Percentiles rank a stretch among this genome's conserved stretches.
Conservation (phyloP, 2,329 filamentous ascomycete genomes). For the Xylariaceae sp. region DNA sequence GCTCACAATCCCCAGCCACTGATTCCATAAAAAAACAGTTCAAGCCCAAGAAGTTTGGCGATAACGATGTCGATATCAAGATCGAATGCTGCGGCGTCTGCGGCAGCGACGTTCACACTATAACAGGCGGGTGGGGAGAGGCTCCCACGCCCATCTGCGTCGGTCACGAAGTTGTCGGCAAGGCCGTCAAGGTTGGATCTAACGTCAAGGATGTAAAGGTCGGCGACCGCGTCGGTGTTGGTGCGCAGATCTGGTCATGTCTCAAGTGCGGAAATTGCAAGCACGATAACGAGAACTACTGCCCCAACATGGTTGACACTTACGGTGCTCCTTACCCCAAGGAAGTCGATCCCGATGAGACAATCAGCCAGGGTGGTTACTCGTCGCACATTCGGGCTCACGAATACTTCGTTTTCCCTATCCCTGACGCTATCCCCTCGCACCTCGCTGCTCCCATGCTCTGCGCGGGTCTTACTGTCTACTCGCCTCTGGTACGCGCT, state of each 20-base stretch:
- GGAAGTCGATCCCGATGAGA: constrained; percentile 52
- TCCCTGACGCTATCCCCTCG: constrained; percentile 49
- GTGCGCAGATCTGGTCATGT: constrained; percentile 58
- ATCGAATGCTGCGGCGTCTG: constrained; percentile 62
- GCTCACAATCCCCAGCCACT: background rate
- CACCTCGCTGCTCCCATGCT: constrained; percentile 63
- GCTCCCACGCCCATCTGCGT: constrained; percentile 43
- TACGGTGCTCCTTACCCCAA: constrained; percentile 56
- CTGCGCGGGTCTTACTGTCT: constrained; percentile 74
- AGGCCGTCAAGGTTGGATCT: constrained; percentile 37
- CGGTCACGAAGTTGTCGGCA: constrained; percentile 59
- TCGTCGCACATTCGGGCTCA: constrained; percentile 47
- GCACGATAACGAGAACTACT: constrained; percentile 48
- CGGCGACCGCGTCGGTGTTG: constrained; percentile 63
- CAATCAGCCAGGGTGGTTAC: constrained; percentile 63
- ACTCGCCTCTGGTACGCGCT: constrained; percentile 62
- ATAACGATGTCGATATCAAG: constrained; percentile 65
- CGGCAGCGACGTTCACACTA: constrained; percentile 47
- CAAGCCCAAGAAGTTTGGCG: constrained; percentile 29
- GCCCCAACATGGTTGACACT: constrained; percentile 46
- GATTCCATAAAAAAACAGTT: constrained; percentile 19
- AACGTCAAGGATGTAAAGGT: constrained; percentile 47
- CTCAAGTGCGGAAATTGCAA: constrained; percentile 46
- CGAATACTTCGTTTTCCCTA: constrained; percentile 57
- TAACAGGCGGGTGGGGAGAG: constrained; percentile 32